A percentile compares a stretch with the other conserved stretches of the same genome.
Conservation (phyloP, 2,329 filamentous ascomycete species). For the Claviceps digitariae region DNA sequence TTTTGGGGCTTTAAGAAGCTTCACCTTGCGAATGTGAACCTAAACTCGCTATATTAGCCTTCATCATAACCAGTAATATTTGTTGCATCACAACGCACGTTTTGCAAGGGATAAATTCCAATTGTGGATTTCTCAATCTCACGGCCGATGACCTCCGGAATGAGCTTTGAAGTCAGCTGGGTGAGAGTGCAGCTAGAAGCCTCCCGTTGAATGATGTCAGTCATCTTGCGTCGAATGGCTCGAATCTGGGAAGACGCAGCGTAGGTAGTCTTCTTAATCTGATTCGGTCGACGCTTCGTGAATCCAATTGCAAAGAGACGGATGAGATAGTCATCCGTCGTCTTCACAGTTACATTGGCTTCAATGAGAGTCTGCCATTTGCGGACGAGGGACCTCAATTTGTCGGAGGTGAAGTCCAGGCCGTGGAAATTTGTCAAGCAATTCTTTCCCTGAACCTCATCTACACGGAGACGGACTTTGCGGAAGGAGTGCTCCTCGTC, state of each 20-base stretch:
- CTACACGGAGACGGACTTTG: conserved; percentile 97
- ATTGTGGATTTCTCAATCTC: conserved; percentile 99
- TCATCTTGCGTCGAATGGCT: conserved; percentile 99
- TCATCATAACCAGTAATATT: neutral
- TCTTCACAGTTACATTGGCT: conserved; percentile 99
- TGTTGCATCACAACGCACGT: conserved; percentile 56
- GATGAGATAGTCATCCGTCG: conserved; percentile 98
- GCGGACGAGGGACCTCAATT: conserved; percentile 95
- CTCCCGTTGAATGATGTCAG: conserved; percentile 95
- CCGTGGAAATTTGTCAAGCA: conserved; percentile 99
- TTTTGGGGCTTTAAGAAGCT: conserved; percentile 97
- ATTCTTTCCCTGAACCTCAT: conserved; percentile 99
- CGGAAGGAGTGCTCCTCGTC: conserved; percentile 99
- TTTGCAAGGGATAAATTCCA: conserved; percentile 99
- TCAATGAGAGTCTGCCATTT: conserved; percentile 99
- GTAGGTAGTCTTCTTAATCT: conserved; percentile 99
- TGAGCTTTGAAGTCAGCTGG: conserved; percentile 96
- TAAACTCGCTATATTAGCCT: conserved; percentile 22
- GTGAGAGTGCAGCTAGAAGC: conserved; percentile 86
- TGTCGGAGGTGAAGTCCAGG: conserved; percentile 99
- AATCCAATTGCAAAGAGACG: conserved; percentile 98
- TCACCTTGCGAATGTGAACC: conserved; percentile 99
- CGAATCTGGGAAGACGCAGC: conserved; percentile 94
- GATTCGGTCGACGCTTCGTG: conserved; percentile 97
- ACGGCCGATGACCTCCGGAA: conserved; percentile 97